Evolutionary conservation across 73 alveolate species (phyloP), one percentile per base, ranked within the genome.

Genomic region (Durusdinium trenchii): DNA sequence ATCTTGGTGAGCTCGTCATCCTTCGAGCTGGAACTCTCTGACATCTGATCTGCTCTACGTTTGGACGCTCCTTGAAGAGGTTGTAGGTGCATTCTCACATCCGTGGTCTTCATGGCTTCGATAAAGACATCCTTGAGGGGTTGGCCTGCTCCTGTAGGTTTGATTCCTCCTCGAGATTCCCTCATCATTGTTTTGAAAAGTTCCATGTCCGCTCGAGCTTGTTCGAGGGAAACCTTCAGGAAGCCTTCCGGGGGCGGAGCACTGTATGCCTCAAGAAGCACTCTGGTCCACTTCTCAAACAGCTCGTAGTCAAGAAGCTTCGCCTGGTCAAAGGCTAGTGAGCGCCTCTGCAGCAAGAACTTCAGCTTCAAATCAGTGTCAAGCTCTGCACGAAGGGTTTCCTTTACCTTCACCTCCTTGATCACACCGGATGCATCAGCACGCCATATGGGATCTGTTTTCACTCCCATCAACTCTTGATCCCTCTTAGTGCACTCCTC

Each of bases 371-470:
- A 28, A 51, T 73, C 84, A 3, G 84, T 36, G 52, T 38, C 51
- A 28, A n/a, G 7, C 3, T 73, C 84, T 48, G 93, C 93, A 14
- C 36, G 47, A n/a, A 83, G 52, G 26, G 18, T 50, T 12, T n/a
- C 75, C 48, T 50, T 0, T 38, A 50, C 45, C 64, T 83, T 83
- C 75, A 32, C 50, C 46, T 83, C 93, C n/a, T 50, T 47, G 73
- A 83, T 83, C 36, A 50, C 93, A 1, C 93, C 93, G 51, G 23
- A 38, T 26, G 85, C 85, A 50, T 73, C 85, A 30, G 85, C 52
- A 30, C 26, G 10, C 85, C 85, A 73, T 50, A 73, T 6, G 3
- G 85, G 85, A 42, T 73, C 85, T 35, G 51, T 32, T n/a, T 73
- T 73, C 48, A 73, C 23, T 4, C 85, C 85, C 85, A 73, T 73